phyloP scores from a whole-genome alignment of 1,284 basidiomycete species.

The Waitea zeae region DNA sequence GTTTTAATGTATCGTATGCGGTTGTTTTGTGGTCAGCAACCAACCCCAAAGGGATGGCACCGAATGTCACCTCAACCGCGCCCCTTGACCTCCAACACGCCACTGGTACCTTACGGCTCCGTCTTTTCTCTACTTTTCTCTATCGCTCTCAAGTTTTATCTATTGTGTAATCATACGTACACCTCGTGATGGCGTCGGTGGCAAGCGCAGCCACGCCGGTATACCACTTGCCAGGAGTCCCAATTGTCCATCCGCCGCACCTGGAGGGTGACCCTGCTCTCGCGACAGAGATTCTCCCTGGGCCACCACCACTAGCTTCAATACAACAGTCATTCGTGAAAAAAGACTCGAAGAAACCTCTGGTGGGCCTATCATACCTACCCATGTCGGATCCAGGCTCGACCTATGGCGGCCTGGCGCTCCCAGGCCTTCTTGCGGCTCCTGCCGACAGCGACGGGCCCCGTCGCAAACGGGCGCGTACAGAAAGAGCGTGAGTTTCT shows the following conservation, averaged over 20 bases:
- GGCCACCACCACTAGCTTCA: constrained; percentile 53
- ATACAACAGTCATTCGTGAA: constrained; percentile 46
- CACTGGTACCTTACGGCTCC: no score
- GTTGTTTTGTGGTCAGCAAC: no score
- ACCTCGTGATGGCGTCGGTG: constrained; percentile 31
- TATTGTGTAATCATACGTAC: no score
- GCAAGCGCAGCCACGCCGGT: constrained; percentile 39
- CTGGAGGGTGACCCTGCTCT: constrained; percentile 60
- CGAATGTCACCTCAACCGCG: no score
- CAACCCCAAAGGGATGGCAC: no score
- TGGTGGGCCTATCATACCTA: constrained; percentile 50
- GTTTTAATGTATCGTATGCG: no score
- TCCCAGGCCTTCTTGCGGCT: constrained; percentile 32
- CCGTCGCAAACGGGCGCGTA: constrained; percentile 50
- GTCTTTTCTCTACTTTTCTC: no score
- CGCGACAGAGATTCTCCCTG: constrained; percentile 73
- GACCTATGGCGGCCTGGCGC: constrained; percentile 51
- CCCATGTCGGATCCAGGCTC: constrained; percentile 67
- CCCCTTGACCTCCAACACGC: no score
- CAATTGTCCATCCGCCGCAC: constrained; percentile 55
- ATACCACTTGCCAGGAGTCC: constrained; percentile 48
- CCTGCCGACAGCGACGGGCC: constrained; percentile 41
- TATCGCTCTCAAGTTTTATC: no score
- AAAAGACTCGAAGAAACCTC: constrained; percentile 59
- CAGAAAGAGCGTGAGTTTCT: constrained; percentile 50